Base-by-base conservation (phyloP, 495 filamentous ascomycete genomes). In the Pseudevernia furfuracea region DNA sequence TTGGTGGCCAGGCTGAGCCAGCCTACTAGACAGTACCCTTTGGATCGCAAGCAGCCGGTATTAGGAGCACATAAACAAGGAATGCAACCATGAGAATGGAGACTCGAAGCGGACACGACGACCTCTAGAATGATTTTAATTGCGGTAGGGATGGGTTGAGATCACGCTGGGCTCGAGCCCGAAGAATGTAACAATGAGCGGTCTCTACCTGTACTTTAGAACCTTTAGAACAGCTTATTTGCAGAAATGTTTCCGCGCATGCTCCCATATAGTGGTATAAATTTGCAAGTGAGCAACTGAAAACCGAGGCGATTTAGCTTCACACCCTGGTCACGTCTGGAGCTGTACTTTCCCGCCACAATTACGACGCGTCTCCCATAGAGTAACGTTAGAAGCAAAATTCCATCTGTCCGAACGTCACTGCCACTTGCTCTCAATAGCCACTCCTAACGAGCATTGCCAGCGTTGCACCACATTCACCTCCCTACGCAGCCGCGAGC, bases 1-100 rank as follows among this genome's bases (percentile, higher is more conserved):
- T 71, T 57, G 70, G 70, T 41, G 70, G 68, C 17, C 68, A 71
- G 61, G 70, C 70, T 39, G 65, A 68, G 60, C 66, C 68, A 28
- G 65, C 67, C 53, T 67, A 38, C 48, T 71, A 64, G 57, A 34
- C 39, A 25, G n/a, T 49, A 11, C 39, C 56, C 23, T 7, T 12
- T 11, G 12, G 25, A 32, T 36, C 7, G 52, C 25, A 23, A 38
- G 41, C n/a, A 36, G 21, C 10, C 30, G 11, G 4, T 34, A 5
- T 1, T 34, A 30, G 17, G 30, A 17, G 28, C 12, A 19, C 4
- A 17, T 6, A 21, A 55, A 34, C 7, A 19, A 9, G 17, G 9
- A 17, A 55, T 55, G 17, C 52, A 55, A 30, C 49, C 11, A 32
- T 53, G 2, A 32, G 49, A 0, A 7, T 55, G 15, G 49, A 8